Base-by-base conservation (phyloP, 352 stramenopile genomes). In the Phytophthora pistaciae region DNA sequence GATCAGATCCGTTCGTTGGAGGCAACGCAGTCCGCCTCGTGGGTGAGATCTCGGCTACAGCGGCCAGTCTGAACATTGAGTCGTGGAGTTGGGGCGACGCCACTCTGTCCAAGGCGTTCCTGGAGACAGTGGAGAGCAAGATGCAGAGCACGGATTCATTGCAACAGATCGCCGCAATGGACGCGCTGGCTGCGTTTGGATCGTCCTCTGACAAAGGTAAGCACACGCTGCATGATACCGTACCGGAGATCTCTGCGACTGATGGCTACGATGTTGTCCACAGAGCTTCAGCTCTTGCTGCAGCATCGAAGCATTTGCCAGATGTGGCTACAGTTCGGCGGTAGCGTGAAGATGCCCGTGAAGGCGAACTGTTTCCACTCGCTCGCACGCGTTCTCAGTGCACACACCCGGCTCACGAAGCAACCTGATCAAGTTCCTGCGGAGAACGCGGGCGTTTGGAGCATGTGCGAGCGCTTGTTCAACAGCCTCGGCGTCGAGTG, bases 151-250 rank as follows among this genome's bases (percentile, higher is more conserved):
- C 65, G 0, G 86, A 95, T 25, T 66, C 78, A 18, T 74, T 93
- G 9, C 77, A 96, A 68, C 83, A 94, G 53, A 94, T 96, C 59
- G 90, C 90, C 31, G 90, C 85, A 10, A 95, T 95, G 87, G 90
- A 96, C 50, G 88, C 87, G 8, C 74, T 95, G 33, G 87, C 87
- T 62, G 87, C 85, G 2, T 96, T 95, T 59, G 87, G 79, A 11
- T 92, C 82, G 6, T 90, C 90, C 3, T 94, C 90, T 2, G 84
- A 92, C 27, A 92, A 93, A 84, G 90, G 89, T 96, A 33, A 48
- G 66, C 33, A 55, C 18, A 18, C 25, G 2, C 56, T 14, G 31
- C 49, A 13, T 10, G 10, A 36, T 36, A 36, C 31, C 31, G 31
- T 36, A 36, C 31, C 7, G 31, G 31, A 10, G 6, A 21, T 29